Evolutionary conservation across 345 rosid genomes (phyloP).

Genomic region (Populus davidiana): DNA sequence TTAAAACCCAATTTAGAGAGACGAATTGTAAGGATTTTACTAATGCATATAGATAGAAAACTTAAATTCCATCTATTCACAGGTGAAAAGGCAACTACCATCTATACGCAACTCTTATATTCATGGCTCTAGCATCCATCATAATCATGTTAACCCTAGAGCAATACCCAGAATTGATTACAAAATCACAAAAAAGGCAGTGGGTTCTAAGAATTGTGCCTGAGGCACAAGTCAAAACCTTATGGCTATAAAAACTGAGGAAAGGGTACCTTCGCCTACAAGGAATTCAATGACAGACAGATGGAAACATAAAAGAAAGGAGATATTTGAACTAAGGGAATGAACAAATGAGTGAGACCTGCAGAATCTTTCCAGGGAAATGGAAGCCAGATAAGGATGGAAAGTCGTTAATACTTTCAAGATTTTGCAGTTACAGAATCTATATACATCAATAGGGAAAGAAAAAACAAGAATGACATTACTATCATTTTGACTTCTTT

Average conservation of each 20-base stretch:
- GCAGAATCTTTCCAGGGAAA: too few relatives aligned
- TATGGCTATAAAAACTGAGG: too few relatives aligned
- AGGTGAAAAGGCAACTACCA: background rate
- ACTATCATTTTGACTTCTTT: background rate
- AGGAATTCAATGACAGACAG: too few relatives aligned
- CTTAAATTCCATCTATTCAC: background rate
- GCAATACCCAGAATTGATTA: too few relatives aligned
- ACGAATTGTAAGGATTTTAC: background rate
- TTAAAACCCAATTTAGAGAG: slow-evolving; percentile 5
- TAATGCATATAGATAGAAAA: background rate
- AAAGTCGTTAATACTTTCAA: background rate
- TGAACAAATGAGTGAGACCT: background rate
- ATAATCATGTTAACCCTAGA: too few relatives aligned
- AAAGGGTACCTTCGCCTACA: too few relatives aligned
- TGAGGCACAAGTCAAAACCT: too few relatives aligned
- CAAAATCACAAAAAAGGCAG: too few relatives aligned
- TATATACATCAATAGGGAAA: background rate
- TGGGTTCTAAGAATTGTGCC: too few relatives aligned
- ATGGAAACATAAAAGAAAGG: too few relatives aligned
- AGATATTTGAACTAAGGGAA: background rate
- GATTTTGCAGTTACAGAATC: background rate
- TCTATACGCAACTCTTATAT: background rate
- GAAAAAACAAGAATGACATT: background rate
- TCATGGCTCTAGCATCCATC: background rate
- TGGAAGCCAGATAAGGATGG: background rate